Percentiles rank a stretch among this genome's conserved stretches.
These are phyloP conservation scores for Globisporangium camurandrum DNA, from an alignment of 352 stramenopile species.

Conservation along the genomic window DNA sequence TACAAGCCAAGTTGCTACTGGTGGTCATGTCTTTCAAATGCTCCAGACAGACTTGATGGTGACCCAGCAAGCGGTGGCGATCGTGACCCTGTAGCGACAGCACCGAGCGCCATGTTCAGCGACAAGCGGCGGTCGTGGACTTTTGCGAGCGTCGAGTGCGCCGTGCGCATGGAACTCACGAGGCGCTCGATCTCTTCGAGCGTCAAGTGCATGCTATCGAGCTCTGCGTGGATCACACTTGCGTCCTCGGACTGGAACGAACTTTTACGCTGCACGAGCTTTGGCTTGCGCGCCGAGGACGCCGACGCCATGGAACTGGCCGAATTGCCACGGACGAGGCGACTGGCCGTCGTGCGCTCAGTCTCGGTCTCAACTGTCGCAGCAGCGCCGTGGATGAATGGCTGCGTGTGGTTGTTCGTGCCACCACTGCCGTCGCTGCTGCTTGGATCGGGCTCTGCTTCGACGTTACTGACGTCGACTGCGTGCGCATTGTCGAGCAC, in stretches of 20 bases:
- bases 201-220: slow-evolving; percentile 39
- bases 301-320: slow-evolving; percentile 17
- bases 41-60: no score
- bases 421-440: no score
- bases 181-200: slow-evolving; percentile 36
- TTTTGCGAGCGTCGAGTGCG: slow-evolving; percentile 27
- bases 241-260: slow-evolving; percentile 42
- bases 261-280: slow-evolving; percentile 21
- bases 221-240: slow-evolving; percentile 29
- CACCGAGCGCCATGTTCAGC: slow-evolving; percentile 28
- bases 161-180: slow-evolving; percentile 25
- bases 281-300: slow-evolving; percentile 1
- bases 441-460: no score
- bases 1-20: no score
- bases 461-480: slow-evolving; percentile 45
- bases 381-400: slow-evolving; percentile 28
- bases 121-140: slow-evolving; percentile 35
- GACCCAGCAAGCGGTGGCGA: no score
- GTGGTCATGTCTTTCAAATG: no score
- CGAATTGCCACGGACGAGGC: slow-evolving; percentile 25
- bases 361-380: slow-evolving; percentile 6
- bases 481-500: slow-evolving; percentile 62
- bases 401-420: slow-evolving; percentile 17
- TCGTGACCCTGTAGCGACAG: no score
- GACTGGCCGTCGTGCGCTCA: slow-evolving; percentile 4